These are phyloP conservation scores for Phytophthora citricola DNA, from an alignment of 352 stramenopile genomes.

Conservation along the genomic window DNA sequence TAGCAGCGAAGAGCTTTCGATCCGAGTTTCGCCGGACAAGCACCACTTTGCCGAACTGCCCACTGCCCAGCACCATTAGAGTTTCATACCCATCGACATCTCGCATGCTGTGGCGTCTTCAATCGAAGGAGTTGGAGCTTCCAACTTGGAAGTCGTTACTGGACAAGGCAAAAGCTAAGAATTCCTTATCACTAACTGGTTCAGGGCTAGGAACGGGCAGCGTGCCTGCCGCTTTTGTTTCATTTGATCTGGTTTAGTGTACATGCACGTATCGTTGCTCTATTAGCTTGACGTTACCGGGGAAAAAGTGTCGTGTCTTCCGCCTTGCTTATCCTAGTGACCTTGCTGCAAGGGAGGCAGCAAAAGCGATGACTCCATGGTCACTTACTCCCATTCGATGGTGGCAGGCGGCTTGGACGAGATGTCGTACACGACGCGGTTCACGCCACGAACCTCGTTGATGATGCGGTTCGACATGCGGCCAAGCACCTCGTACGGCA, in stretches of 20 bases:
- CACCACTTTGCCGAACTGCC: constrained; percentile 63
- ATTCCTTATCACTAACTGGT: not conserved
- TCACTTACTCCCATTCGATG: constrained; percentile 98
- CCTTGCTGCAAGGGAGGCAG: constrained; percentile 13
- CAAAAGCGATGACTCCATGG: constrained; percentile 14
- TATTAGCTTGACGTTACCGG: constrained; percentile 42
- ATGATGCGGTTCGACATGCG: constrained; percentile 98
- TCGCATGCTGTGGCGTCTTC: constrained; percentile 15
- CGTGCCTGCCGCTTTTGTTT: constrained; percentile 20
- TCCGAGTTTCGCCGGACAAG: constrained; percentile 51
- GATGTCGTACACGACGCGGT: constrained; percentile 99
- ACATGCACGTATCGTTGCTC: constrained; percentile 47
- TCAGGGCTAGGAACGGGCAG: constrained; percentile 19
- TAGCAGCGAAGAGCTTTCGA: constrained; percentile 56
- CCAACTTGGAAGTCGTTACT: constrained; percentile 8
- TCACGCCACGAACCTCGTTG: constrained; percentile 98
- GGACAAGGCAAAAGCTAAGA: constrained; percentile 8
- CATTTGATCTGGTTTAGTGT: constrained; percentile 38
- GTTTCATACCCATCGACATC: constrained; percentile 52
- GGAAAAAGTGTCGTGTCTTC: constrained; percentile 2
- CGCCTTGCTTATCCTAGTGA: constrained; percentile 17
- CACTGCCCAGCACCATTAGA: constrained; percentile 56
- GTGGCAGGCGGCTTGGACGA: constrained; percentile 99
- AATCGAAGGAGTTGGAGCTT: not conserved
- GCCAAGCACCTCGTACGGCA: constrained; percentile 98